A percentile compares a stretch with the other conserved stretches of the same genome.
Conservation (phyloP, 106 monocot species). For the Triglochin maritima region DNA sequence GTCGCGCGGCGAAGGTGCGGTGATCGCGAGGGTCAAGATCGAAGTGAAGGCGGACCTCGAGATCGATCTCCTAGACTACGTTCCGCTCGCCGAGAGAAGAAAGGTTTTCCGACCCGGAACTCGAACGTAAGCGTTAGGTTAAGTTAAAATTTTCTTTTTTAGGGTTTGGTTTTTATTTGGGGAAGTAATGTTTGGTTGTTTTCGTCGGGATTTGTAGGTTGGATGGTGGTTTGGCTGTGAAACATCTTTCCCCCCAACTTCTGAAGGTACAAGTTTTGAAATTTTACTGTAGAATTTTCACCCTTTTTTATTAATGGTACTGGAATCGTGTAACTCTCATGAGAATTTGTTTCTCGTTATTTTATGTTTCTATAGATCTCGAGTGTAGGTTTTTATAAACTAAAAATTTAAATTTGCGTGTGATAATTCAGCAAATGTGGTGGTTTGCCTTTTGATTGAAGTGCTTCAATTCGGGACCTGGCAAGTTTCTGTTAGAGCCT, state of each 20-base stretch:
- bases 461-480: no score
- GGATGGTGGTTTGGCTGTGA: background rate
- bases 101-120: background rate
- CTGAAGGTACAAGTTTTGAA: background rate
- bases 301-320: background rate
- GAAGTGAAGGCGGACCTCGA: background rate
- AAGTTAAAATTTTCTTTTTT: background rate
- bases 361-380: no score
- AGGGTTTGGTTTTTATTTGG: background rate
- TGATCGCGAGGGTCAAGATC: background rate
- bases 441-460: no score
- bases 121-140: background rate
- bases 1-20: background rate
- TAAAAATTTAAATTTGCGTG: no score
- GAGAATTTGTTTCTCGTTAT: no score
- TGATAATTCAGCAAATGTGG: no score
- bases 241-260: background rate
- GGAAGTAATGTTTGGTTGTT: background rate
- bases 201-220: background rate
- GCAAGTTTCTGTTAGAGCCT: no score
- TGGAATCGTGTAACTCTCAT: no score
- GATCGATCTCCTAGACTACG: slow-evolving; percentile 4
- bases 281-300: background rate
- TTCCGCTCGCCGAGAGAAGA: slow-evolving; percentile 1
- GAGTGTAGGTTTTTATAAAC: no score